Conservation (phyloP, 2,329 filamentous ascomycete species). For the Annulohypoxylon truncatum region DNA sequence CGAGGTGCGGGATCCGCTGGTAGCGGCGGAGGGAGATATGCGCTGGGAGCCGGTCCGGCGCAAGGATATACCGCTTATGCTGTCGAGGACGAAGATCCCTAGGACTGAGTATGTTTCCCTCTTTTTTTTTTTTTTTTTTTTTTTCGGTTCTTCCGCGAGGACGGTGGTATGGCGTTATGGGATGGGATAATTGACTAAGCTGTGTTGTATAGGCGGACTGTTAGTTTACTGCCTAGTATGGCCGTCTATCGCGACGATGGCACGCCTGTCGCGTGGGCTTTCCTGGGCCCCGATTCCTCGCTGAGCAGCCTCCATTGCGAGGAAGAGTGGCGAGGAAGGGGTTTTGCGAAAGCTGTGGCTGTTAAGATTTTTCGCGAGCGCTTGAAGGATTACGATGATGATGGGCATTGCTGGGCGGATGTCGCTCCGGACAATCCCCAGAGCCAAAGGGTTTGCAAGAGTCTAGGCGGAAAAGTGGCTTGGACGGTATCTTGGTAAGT, state of each 20-base stretch:
- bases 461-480: slow-evolving; percentile 65
- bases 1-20: slow-evolving; percentile 33
- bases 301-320: slow-evolving; percentile 71
- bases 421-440: slow-evolving; percentile 70
- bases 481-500: slow-evolving; percentile 72
- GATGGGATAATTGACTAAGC: not conserved
- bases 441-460: slow-evolving; percentile 71
- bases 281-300: slow-evolving; percentile 71
- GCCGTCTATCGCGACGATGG: slow-evolving; percentile 59
- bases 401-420: slow-evolving; percentile 70
- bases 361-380: slow-evolving; percentile 67
- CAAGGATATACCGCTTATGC: slow-evolving; percentile 67
- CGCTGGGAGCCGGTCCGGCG: slow-evolving; percentile 64
- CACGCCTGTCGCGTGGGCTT: slow-evolving; percentile 72
- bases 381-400: slow-evolving; percentile 57
- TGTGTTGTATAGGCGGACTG: slow-evolving; percentile 52
- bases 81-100: slow-evolving; percentile 66
- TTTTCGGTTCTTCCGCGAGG: too few species aligned
- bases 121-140: not conserved
- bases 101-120: slow-evolving; percentile 59
- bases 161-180: not conserved
- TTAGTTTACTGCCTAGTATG: slow-evolving; percentile 59
- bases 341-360: slow-evolving; percentile 71
- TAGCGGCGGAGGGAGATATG: slow-evolving; percentile 59
- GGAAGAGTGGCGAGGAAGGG: slow-evolving; percentile 68